Conservation (phyloP, 257 asterid species). For the Paulownia fortunei region DNA sequence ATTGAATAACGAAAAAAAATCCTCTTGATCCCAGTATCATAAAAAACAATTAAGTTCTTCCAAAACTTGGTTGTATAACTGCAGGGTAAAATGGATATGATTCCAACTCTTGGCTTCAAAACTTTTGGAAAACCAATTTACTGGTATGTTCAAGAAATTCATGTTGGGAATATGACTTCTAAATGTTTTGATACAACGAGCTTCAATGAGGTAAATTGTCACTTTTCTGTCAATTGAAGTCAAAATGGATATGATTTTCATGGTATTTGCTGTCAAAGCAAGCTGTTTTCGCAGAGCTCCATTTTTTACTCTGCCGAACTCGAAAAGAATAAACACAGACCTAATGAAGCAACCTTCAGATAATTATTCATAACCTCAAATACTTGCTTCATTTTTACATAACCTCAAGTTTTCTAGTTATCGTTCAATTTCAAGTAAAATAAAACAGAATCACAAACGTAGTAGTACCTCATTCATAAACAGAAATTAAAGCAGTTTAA, state of each 20-base stretch:
- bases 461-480: not conserved
- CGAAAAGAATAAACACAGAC: not conserved
- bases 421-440: not conserved
- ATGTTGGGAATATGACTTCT: not conserved
- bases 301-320: not conserved
- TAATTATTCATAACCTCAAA: not conserved
- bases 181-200: not conserved
- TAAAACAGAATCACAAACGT: slow-evolving; percentile 3
- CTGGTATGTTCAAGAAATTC: not conserved
- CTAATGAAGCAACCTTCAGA: not conserved
- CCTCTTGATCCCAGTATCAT: not conserved
- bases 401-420: not conserved
- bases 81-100: not conserved
- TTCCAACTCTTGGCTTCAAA: not conserved
- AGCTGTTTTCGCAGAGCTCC: not conserved
- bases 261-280: not conserved
- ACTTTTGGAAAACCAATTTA: not conserved
- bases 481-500: not conserved
- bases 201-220: not conserved
- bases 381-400: not conserved
- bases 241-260: not conserved
- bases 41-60: not conserved
- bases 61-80: not conserved
- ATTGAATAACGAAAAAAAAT: not conserved
- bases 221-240: not conserved